These are phyloP conservation scores for Paramecium pentaurelia DNA, from an alignment of 73 alveolate species.

Conservation along the genomic window DNA sequence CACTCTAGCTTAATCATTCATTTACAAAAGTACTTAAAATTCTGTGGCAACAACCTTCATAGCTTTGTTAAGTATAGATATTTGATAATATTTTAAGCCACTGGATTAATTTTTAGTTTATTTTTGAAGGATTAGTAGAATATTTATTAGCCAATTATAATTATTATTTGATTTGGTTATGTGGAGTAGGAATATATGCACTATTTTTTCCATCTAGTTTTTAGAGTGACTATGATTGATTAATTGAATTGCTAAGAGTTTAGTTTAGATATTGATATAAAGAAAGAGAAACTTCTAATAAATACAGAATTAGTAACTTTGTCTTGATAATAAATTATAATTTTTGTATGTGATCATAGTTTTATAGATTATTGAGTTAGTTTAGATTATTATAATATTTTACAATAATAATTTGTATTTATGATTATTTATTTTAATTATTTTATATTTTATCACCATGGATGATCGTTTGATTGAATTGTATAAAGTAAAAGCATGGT, in stretches of 20 bases:
- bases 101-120: neutral
- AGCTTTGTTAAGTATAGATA: neutral
- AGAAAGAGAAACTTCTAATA: neutral
- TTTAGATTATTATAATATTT: neutral
- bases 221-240: neutral
- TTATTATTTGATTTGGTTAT: slow-evolving; percentile 8
- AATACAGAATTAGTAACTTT: neutral
- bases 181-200: neutral
- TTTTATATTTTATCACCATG: neutral
- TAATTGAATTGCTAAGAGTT: neutral
- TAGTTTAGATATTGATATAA: slow-evolving; percentile 16
- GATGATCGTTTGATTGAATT: slow-evolving; percentile 30
- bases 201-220: neutral
- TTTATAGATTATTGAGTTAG: neutral
- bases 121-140: neutral
- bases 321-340: neutral
- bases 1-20: slow-evolving; percentile 4
- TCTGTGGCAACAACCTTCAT: neutral
- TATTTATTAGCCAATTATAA: neutral
- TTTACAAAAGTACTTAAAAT: neutral
- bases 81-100: neutral
- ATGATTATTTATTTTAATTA: neutral
- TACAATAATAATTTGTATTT: neutral
- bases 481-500: neutral
- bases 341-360: neutral